Conservation (phyloP, 2,329 filamentous ascomycete genomes). For the Epichloe aotearoae region DNA sequence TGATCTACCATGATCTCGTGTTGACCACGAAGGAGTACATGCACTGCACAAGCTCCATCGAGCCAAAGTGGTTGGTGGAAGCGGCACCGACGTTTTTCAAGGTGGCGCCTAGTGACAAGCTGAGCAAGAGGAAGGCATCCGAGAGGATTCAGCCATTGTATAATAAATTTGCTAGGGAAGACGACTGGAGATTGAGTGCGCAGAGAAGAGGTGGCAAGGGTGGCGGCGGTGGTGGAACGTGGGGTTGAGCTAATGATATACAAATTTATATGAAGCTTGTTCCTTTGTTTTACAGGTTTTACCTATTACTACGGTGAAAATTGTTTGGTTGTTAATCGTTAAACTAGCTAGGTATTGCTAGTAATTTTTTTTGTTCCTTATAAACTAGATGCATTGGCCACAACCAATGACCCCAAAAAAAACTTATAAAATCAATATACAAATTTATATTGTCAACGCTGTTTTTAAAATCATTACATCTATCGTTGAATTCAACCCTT, state of each 20-base stretch:
- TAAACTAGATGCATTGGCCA: too few relatives aligned
- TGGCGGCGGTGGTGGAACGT: conserved; percentile 80
- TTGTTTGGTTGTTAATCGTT: too few relatives aligned
- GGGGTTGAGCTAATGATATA: conserved; percentile 45
- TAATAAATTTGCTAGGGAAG: conserved; percentile 81
- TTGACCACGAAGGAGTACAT: conserved; percentile 97
- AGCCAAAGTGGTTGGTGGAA: conserved; percentile 88
- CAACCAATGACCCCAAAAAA: too few relatives aligned
- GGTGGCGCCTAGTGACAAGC: conserved; percentile 71
- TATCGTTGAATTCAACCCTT: too few relatives aligned
- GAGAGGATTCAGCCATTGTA: conserved; percentile 93
- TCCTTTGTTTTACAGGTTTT: too few relatives aligned
- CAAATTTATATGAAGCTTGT: too few relatives aligned
- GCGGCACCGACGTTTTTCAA: conserved; percentile 99
- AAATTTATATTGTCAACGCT: too few relatives aligned
- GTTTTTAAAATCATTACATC: too few relatives aligned
- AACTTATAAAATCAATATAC: too few relatives aligned
- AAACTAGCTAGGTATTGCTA: too few relatives aligned
- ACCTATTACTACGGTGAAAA: too few relatives aligned
- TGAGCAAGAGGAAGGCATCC: conserved; percentile 85
- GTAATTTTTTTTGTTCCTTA: too few relatives aligned
- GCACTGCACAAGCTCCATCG: conserved; percentile 85
- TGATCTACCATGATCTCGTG: conserved; percentile 83
- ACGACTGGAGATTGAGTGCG: conserved; percentile 87
- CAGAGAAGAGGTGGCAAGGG: conserved; percentile 75